These are phyloP conservation scores for Eremothecium cymbalariae DNA, from an alignment of 1,139 yeast species.

Conservation along the genomic window DNA sequence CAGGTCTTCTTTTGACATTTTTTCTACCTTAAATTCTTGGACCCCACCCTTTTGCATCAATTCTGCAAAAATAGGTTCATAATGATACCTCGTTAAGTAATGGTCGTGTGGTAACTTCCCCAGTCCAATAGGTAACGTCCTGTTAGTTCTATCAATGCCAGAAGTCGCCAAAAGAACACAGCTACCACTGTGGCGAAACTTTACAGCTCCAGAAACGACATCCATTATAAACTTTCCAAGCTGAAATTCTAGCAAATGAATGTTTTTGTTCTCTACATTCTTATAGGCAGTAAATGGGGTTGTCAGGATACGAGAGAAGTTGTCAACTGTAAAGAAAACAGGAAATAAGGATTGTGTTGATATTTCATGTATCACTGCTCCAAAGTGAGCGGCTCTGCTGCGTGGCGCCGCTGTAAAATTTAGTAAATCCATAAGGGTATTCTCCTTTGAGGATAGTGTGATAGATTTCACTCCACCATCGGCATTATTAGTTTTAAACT, in stretches of 20 bases:
- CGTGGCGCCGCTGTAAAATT: constrained; percentile 32
- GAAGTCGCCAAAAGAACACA: constrained; percentile 62
- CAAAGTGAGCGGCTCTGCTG: constrained; percentile 39
- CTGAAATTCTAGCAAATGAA: constrained; percentile 60
- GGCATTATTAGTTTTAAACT: constrained; percentile 26
- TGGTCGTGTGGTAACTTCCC: constrained; percentile 49
- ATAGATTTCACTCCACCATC: constrained; percentile 22
- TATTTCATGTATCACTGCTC: constrained; percentile 49
- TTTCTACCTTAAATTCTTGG: constrained; percentile 40
- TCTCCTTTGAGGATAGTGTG: constrained; percentile 37
- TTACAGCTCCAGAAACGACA: constrained; percentile 46
- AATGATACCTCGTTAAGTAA: constrained; percentile 44
- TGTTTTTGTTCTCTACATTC: constrained; percentile 46
- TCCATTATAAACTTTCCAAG: constrained; percentile 53
- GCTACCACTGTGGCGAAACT: constrained; percentile 44
- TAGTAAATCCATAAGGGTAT: constrained; percentile 40
- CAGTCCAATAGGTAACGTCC: constrained; percentile 56
- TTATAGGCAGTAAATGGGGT: constrained; percentile 53
- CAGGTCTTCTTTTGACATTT: constrained; percentile 49
- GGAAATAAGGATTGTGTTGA: constrained; percentile 40
- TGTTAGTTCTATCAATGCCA: constrained; percentile 38
- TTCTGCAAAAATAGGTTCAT: constrained; percentile 49
- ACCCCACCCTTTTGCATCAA: constrained; percentile 43
- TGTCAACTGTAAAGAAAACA: constrained; percentile 65
- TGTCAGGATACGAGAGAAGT: constrained; percentile 58